Evolutionary conservation across 768 basidiomycete species (phyloP).

Genomic region (Lactarius sp.): DNA sequence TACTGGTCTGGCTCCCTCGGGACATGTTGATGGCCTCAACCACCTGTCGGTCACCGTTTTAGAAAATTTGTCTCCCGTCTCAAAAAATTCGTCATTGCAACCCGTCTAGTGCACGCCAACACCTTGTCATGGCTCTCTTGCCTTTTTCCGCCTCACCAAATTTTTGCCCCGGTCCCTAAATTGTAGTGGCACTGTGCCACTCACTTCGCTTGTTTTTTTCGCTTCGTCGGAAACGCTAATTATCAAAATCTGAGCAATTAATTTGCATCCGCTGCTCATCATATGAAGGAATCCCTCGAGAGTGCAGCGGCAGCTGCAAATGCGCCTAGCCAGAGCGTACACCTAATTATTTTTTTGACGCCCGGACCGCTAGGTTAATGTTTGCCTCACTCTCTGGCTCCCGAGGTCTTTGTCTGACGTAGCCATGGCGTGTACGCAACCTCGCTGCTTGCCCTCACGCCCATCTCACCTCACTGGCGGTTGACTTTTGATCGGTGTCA

Average conservation of each 20-base stretch:
- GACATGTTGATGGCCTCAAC: not conserved
- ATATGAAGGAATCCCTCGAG: not conserved
- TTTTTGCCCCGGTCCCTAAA: not conserved
- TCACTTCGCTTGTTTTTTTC: not conserved
- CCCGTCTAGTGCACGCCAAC: not conserved
- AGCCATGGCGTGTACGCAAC: not conserved
- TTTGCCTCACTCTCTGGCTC: not conserved
- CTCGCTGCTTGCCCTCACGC: not conserved
- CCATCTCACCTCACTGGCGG: not conserved
- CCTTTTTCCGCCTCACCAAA: not conserved
- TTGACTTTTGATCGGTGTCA: not conserved
- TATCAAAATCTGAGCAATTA: not conserved
- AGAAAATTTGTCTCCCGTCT: not conserved
- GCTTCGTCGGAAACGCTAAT: not conserved
- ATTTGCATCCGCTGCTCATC: not conserved
- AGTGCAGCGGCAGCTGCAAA: not conserved
- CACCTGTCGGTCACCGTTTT: not conserved
- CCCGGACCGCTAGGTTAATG: not conserved
- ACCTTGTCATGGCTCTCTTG: not conserved
- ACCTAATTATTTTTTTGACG: not conserved
- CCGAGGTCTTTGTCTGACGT: not conserved
- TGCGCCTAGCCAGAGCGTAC: not conserved
- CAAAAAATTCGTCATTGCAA: slow-evolving; percentile 1
- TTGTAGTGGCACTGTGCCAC: not conserved
- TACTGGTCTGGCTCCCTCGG: not conserved